Evolutionary conservation across 1,284 basidiomycete species (phyloP), one percentile per base, ranked within the genome.

Genomic region (Ceratobasidium sp.): DNA sequence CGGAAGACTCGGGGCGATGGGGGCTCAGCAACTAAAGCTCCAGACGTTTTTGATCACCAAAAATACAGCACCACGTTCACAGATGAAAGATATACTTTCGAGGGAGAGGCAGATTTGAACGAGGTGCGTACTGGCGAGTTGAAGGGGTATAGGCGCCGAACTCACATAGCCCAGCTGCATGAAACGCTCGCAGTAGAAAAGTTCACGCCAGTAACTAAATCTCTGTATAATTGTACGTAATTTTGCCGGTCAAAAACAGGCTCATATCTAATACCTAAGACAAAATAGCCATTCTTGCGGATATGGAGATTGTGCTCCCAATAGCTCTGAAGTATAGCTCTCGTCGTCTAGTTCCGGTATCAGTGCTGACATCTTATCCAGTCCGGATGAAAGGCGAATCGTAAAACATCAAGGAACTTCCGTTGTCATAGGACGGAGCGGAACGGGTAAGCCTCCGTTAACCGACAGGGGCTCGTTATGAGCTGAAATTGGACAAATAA

Each of bases 381-480:
- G 67, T 30, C 55, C 55, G 3, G 67, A 70, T 23, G 67, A 70
- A 50, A 43, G 28, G 18, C 26, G 30, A 18, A 70, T 70, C 18
- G 67, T 70, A 4, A 39, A 43, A 8, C 67, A 70, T 39, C 67
- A 70, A 32, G 67, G 67, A 9, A 70, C 67, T 14, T 70, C 67
- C 12, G 43, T 70, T 14, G 67, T 70, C 5, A 48, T 70, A 36
- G 67, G 67, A 12, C 55, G 67, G 9, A 70, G 67, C 34, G 53
- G 67, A 32, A 70, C 67, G 2, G 67, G 67, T 59, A 70, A 23
- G n/a, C n/a, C n/a, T n/a, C n/a, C n/a, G n/a, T n/a, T n/a, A n/a
- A n/a, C n/a, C n/a, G n/a, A n/a, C n/a, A n/a, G n/a, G n/a, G n/a
- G n/a, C n/a, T n/a, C n/a, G n/a, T n/a, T n/a, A n/a, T n/a, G n/a